These are phyloP conservation scores for Podospora fimiseda DNA, from an alignment of 495 filamentous ascomycete species.

Conservation along the genomic window DNA sequence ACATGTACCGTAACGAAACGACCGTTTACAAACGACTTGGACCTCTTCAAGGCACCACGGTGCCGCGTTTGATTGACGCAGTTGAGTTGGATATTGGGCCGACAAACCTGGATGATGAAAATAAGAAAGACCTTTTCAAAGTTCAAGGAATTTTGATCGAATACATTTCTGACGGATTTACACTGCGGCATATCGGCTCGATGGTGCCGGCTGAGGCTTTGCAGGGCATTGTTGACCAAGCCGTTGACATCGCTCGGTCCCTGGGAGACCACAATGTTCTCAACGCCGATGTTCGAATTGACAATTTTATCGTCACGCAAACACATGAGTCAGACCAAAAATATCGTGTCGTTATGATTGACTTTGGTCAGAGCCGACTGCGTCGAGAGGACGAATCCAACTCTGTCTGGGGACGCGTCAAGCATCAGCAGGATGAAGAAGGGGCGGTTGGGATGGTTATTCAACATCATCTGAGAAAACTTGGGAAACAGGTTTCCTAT, in stretches of 20 bases:
- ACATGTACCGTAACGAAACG: neutral
- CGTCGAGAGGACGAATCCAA: constrained; percentile 20
- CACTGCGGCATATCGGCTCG: neutral
- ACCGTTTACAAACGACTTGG: neutral
- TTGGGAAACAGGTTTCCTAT: neutral
- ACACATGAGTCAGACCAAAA: neutral
- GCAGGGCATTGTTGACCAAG: constrained; percentile 1
- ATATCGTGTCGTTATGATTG: constrained; percentile 27
- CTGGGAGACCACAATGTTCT: constrained; percentile 21
- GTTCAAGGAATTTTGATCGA: neutral
- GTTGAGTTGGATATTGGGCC: neutral
- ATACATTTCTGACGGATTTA: neutral
- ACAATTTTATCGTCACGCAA: constrained; percentile 25
- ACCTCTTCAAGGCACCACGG: neutral
- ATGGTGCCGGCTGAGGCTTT: neutral
- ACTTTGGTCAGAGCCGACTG: constrained; percentile 26
- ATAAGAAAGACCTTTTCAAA: neutral
- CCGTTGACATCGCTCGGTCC: neutral
- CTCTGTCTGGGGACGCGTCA: constrained; percentile 19
- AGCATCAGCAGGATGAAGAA: constrained; percentile 24
- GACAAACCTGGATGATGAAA: neutral
- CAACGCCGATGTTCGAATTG: constrained; percentile 24
- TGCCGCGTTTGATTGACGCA: neutral
- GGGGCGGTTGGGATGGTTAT: constrained; percentile 25
- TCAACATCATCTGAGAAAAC: constrained; percentile 9